Conservation (phyloP, 176 grass and related monocot genomes). For the Ensete ventricosum region DNA sequence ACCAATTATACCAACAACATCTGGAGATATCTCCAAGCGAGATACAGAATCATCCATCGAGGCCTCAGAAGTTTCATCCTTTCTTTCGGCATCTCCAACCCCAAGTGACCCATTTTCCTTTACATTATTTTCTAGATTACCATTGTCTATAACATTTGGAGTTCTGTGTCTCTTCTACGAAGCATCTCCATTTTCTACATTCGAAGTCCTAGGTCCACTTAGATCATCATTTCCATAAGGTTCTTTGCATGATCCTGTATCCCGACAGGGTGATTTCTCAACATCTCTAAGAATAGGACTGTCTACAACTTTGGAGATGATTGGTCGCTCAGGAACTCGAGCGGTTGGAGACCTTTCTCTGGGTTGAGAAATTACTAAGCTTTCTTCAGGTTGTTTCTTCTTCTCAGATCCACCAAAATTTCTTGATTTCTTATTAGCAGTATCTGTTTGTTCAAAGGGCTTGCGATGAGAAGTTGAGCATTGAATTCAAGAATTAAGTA, state of each 20-base stretch:
- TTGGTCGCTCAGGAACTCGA: background rate
- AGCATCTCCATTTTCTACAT: too few species aligned
- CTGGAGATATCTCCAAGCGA: slow-evolving; percentile 48
- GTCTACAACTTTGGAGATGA: background rate
- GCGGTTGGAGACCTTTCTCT: background rate
- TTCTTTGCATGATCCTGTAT: background rate
- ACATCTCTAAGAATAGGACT: background rate
- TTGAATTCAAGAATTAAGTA: slow-evolving; percentile 21
- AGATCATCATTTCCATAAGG: background rate
- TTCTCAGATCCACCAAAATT: background rate
- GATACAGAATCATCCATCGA: slow-evolving; percentile 31
- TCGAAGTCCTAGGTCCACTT: background rate
- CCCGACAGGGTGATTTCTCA: background rate
- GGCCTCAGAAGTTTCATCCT: slow-evolving; percentile 27
- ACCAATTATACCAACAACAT: slow-evolving; percentile 25
- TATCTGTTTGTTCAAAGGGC: slow-evolving; percentile 20
- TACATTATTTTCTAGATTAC: background rate
- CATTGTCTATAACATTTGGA: background rate
- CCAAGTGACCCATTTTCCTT: slow-evolving; percentile 1
- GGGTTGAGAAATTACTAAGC: background rate
- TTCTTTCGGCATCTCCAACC: slow-evolving; percentile 10
- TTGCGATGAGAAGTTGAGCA: slow-evolving; percentile 16
- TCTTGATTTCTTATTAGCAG: slow-evolving; percentile 21
- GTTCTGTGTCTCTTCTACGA: background rate
- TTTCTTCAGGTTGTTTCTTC: background rate